Evolutionary conservation across 2,329 filamentous ascomycete species (phyloP), one percentile per base, ranked within the genome.

Genomic region (Xylariaceae sp.): DNA sequence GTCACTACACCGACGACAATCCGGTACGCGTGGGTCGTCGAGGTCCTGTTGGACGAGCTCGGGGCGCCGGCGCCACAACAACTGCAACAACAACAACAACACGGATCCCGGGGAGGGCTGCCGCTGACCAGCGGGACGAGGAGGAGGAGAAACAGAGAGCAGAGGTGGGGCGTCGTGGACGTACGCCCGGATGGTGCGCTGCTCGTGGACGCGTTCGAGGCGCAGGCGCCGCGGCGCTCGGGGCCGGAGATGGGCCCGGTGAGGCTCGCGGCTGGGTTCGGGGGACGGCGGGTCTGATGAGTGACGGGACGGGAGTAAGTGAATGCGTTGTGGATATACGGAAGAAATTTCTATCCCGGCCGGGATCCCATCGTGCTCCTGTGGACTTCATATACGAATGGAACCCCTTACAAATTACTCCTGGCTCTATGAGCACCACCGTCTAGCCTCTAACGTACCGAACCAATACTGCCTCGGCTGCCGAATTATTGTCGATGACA

Each of bases 91-190:
- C 21, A 12, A 8, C 21, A 7, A 12, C 21, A 12, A 12, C 21
- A 12, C 8, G 8, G 39, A 19, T 10, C 3, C 29, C 22, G n/a
- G 37, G 11, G 19, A 19, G 28, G 13, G 19, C 25, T 3, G 16
- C 19, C 12, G 32, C n/a, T 5, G 8, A 26, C 10, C 19, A 23
- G 11, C 21, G 18, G 30, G 14, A 17, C 8, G 15, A 28, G 19
- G 8, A 15, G 3, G 23, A 25, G 13, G 13, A 23, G 24, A 16
- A 14, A 28, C 19, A 21, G 38, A 17, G 74, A 77, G 53, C 67
- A 72, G 59, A 59, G 65, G 26, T 78, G 73, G 73, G 63, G 57
- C 0, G 61, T 63, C 3, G 61, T 77, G 6, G 63, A 65, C 18
- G 49, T 72, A 9, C 45, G 49, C 3, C n/a, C n/a, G n/a, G 51